A percentile compares a stretch with the other conserved stretches of the same genome.
Conservation (phyloP, 352 stramenopile genomes). For the Pythium aristosporum region DNA sequence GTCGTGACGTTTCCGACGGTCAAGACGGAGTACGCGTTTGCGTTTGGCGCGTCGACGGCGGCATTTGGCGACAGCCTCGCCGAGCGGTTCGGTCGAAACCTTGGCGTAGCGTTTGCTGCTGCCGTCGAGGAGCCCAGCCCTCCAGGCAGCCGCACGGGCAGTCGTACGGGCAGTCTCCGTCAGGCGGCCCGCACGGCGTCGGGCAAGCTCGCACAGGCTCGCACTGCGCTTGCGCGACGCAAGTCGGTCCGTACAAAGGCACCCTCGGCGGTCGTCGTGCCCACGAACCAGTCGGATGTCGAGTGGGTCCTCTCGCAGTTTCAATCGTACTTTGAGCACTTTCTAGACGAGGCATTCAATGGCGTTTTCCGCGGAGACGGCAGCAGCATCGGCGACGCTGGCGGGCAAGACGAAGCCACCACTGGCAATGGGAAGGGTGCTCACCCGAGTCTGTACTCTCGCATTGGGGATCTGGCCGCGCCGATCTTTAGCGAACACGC, state of each 20-base stretch:
- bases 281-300: slow-evolving; percentile 38
- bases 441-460: slow-evolving; percentile 40
- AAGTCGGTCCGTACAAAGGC: slow-evolving; percentile 9
- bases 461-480: slow-evolving; percentile 52
- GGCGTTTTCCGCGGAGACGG: slow-evolving; percentile 21
- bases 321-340: slow-evolving; percentile 60
- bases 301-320: slow-evolving; percentile 66
- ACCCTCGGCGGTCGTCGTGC: slow-evolving; percentile 3
- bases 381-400: neutral
- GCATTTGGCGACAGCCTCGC: slow-evolving; percentile 34
- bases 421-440: neutral
- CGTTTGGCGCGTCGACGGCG: slow-evolving; percentile 41
- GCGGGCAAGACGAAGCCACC: neutral
- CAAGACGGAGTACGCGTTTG: slow-evolving; percentile 53
- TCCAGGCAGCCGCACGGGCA: slow-evolving; percentile 13
- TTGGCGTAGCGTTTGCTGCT: neutral
- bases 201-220: slow-evolving; percentile 10
- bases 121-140: neutral
- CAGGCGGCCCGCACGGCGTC: slow-evolving; percentile 18
- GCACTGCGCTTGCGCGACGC: slow-evolving; percentile 10
- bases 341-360: slow-evolving; percentile 43
- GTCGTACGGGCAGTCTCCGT: slow-evolving; percentile 11
- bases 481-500: slow-evolving; percentile 44
- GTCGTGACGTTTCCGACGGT: slow-evolving; percentile 51
- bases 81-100: slow-evolving; percentile 33